Percentiles rank a stretch among this genome's conserved stretches.
These are phyloP conservation scores for Amylocarpus encephaloides DNA, from an alignment of 2,329 filamentous ascomycete genomes.

Conservation along the genomic window DNA sequence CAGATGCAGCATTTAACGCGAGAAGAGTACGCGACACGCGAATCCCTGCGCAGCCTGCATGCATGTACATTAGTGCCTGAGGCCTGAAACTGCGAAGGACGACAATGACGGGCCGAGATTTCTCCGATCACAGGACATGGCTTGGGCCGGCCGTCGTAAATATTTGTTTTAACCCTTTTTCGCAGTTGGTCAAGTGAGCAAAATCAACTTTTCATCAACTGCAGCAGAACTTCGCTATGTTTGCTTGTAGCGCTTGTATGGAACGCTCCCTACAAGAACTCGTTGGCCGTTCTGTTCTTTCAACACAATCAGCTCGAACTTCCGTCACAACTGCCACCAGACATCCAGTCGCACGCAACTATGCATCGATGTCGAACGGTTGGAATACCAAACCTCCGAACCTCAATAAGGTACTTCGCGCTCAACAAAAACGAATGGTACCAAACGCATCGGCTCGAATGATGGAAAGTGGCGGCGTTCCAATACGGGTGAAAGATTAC, in stretches of 20 bases:
- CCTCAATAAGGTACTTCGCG: no score
- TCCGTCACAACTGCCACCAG: conserved; percentile 1
- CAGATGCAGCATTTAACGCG: conserved; percentile 3
- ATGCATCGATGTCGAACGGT: neutral
- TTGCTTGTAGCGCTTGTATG: conserved; percentile 27
- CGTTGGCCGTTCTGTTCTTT: conserved; percentile 19
- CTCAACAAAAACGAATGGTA: neutral
- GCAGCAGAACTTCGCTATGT: conserved; percentile 17
- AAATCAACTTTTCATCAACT: neutral
- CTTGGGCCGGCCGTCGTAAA: no score
- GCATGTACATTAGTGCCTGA: neutral
- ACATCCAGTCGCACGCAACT: conserved; percentile 8
- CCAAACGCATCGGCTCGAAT: neutral
- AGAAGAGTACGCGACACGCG: conserved; percentile 5
- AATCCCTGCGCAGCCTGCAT: neutral
- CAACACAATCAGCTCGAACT: conserved; percentile 4
- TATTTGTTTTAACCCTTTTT: no score
- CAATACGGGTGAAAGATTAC: conserved; percentile 3
- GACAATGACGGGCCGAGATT: neutral
- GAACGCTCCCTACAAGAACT: conserved; percentile 25
- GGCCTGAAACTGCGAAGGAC: no score
- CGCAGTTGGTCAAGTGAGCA: no score
- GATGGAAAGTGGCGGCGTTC: neutral
- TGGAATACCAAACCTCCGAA: neutral
- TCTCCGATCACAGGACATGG: no score